A percentile compares a stretch with the other conserved stretches of the same genome.
phyloP scores from a whole-genome alignment of 2,329 filamentous ascomycete genomes.

The Scedosporium boydii region DNA sequence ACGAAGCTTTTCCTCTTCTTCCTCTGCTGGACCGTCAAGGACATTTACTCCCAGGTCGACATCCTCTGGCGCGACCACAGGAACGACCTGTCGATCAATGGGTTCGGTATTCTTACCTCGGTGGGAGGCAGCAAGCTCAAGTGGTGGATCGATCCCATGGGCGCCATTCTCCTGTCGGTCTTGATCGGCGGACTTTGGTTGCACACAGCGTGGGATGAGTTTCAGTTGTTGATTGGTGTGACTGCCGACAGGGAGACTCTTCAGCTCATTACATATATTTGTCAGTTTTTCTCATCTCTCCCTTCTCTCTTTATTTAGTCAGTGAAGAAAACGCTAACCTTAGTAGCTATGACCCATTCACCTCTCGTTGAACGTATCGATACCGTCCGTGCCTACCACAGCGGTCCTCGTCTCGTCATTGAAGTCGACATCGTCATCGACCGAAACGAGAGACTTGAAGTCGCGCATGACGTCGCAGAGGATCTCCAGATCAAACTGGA shows the following conservation, averaged over 20 bases:
- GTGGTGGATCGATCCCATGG: conserved; percentile 95
- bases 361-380: conserved; percentile 76
- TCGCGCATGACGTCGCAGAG: conserved; percentile 89
- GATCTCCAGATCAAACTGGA: conserved; percentile 91
- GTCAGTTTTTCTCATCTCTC: neutral
- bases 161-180: conserved; percentile 73
- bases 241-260: conserved; percentile 77
- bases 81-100: conserved; percentile 95
- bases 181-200: conserved; percentile 77
- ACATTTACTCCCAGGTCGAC: conserved; percentile 83
- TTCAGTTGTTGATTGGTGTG: conserved; percentile 83
- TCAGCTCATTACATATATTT: conserved; percentile 88
- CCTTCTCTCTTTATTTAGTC: neutral
- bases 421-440: conserved; percentile 97
- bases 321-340: neutral
- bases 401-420: conserved; percentile 77
- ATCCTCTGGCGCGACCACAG: conserved; percentile 96
- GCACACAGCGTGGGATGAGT: conserved; percentile 77
- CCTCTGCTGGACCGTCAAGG: conserved; percentile 85
- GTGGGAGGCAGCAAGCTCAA: conserved; percentile 80
- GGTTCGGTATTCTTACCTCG: conserved; percentile 81
- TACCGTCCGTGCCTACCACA: conserved; percentile 90
- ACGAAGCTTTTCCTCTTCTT: conserved; percentile 80
- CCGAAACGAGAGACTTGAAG: conserved; percentile 57
- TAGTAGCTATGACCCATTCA: conserved; percentile 75